phyloP scores from a whole-genome alignment of 306 rosid genomes.

The Aeschynomene evenia region DNA sequence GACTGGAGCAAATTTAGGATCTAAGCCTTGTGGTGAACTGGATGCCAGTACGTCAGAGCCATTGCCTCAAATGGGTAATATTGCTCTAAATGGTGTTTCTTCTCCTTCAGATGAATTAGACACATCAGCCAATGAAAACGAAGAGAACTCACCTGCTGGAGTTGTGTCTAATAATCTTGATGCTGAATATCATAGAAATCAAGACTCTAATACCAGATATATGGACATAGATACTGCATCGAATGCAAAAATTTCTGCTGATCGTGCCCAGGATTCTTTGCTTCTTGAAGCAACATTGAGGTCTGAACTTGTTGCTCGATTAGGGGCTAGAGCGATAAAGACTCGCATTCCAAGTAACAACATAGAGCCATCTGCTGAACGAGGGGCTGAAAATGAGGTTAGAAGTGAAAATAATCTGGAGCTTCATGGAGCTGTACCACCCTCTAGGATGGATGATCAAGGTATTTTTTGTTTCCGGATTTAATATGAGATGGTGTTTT shows the following conservation, averaged over 20 bases:
- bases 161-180: constrained; percentile 45
- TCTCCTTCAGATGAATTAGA: constrained; percentile 66
- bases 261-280: constrained; percentile 58
- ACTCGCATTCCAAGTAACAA: constrained; percentile 36
- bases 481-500: constrained; percentile 13
- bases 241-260: constrained; percentile 35
- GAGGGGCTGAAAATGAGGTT: constrained; percentile 54
- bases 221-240: constrained; percentile 38
- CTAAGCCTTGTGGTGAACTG: constrained; percentile 73
- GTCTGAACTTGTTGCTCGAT: constrained; percentile 73
- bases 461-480: constrained; percentile 42
- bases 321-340: constrained; percentile 51
- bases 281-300: constrained; percentile 85
- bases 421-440: constrained; percentile 26
- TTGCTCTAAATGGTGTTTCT: constrained; percentile 50
- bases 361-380: constrained; percentile 46
- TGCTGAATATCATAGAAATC: constrained; percentile 33
- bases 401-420: constrained; percentile 42
- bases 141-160: constrained; percentile 57
- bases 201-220: constrained; percentile 33
- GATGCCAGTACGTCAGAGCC: constrained; percentile 81
- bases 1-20: constrained; percentile 52
- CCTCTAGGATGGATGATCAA: constrained; percentile 38
- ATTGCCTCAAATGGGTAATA: constrained; percentile 51
- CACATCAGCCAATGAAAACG: constrained; percentile 71